These are phyloP conservation scores for Pichia terricola DNA, from an alignment of 1,139 yeast species.

Conservation along the genomic window DNA sequence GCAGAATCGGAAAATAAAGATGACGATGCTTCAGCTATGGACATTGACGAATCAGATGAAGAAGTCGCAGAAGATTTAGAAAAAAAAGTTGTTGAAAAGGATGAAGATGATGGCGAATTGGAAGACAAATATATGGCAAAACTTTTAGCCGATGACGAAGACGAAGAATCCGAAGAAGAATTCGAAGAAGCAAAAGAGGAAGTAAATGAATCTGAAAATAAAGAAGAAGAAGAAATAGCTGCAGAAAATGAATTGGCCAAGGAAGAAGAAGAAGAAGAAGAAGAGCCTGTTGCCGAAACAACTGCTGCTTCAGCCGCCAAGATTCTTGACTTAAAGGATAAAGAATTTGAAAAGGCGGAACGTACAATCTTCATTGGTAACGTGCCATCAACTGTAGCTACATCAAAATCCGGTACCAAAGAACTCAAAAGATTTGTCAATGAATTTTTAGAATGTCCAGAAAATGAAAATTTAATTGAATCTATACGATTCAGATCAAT, in stretches of 20 bases:
- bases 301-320: conserved; percentile 16
- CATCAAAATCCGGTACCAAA: conserved; percentile 53
- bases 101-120: conserved; percentile 4
- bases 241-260: conserved; percentile 27
- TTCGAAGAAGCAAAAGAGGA: conserved; percentile 25
- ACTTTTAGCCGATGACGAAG: conserved; percentile 4
- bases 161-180: conserved; percentile 3
- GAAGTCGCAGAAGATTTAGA: conserved; percentile 4
- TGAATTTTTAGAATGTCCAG: conserved; percentile 22
- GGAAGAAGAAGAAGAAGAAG: conserved; percentile 19
- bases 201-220: conserved; percentile 16
- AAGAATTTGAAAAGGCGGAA: conserved; percentile 76
- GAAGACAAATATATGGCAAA: conserved; percentile 12
- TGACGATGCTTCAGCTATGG: background rate
- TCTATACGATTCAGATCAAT: conserved; percentile 88
- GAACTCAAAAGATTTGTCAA: conserved; percentile 54
- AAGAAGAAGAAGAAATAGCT: conserved; percentile 24
- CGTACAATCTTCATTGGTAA: conserved; percentile 88
- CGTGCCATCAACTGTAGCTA: conserved; percentile 55
- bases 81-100: conserved; percentile 1
- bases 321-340: conserved; percentile 48
- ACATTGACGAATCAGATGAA: conserved; percentile 1
- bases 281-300: conserved; percentile 13
- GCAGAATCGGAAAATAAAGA: conserved; percentile 1
- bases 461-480: conserved; percentile 29